Evolutionary conservation across 192 early-diverging fungal genomes (phyloP).

Genomic region (Coemansia sp.): DNA sequence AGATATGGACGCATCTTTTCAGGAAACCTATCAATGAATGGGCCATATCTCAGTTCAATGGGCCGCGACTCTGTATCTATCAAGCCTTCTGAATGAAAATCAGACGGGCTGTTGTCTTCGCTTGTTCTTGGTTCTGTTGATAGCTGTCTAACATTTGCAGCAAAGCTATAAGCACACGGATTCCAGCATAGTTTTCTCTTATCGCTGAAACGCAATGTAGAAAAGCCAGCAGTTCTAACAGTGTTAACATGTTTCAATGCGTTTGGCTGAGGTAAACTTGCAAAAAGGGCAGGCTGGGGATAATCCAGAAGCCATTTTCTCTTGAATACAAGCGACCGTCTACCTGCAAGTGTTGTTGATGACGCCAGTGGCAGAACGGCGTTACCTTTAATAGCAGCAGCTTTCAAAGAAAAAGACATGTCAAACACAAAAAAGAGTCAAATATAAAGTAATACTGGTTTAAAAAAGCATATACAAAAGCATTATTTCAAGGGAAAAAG

Average conservation of each 20-base stretch:
- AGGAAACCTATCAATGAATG: constrained; percentile 59
- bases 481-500: neutral
- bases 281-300: neutral
- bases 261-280: neutral
- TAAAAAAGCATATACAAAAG: neutral
- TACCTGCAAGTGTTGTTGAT: neutral
- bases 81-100: neutral
- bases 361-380: neutral
- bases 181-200: neutral
- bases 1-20: constrained; percentile 67
- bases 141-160: neutral
- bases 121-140: neutral
- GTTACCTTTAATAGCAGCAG: neutral
- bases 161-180: neutral
- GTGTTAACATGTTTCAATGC: neutral
- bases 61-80: neutral
- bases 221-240: too few species aligned
- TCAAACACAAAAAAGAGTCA: constrained; percentile 1
- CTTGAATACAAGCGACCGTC: neutral
- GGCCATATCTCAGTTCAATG: constrained; percentile 37
- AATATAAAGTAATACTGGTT: neutral
- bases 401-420: neutral
- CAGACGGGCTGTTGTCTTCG: neutral
- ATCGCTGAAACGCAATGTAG: neutral
- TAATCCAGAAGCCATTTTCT: too few species aligned